Percentiles rank a stretch among this genome's conserved stretches.
phyloP scores from a whole-genome alignment of 352 stramenopile species.

The Phytophthora tubulina region DNA sequence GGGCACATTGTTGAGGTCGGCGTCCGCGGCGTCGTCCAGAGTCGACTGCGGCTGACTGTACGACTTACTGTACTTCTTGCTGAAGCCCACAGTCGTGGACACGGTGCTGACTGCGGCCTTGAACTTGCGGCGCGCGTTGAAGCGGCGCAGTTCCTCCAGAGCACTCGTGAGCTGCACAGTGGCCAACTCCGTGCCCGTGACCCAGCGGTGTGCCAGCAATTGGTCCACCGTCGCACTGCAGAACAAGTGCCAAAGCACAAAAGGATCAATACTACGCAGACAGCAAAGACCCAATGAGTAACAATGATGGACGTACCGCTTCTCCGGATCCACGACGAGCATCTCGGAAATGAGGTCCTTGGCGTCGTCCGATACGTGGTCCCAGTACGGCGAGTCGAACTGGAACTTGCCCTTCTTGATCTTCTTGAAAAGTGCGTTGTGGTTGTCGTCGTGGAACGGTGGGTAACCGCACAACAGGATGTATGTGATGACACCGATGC shows the following conservation, averaged over 20 bases:
- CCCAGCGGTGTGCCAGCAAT: conserved; percentile 92
- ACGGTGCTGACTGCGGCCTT: conserved; percentile 93
- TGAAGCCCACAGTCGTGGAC: conserved; percentile 72
- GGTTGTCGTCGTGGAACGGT: conserved; percentile 94
- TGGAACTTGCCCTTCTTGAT: conserved; percentile 95
- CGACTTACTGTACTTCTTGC: conserved; percentile 80
- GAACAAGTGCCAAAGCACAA: conserved; percentile 13
- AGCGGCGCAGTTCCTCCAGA: conserved; percentile 92
- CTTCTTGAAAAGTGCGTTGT: conserved; percentile 94
- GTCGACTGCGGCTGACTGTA: conserved; percentile 52
- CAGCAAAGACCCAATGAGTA: neutral
- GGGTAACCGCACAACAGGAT: conserved; percentile 89
- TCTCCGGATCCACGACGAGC: conserved; percentile 91
- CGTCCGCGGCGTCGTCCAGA: conserved; percentile 26
- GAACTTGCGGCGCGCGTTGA: conserved; percentile 96
- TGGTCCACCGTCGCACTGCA: conserved; percentile 82
- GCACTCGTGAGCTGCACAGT: conserved; percentile 93
- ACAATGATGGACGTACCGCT: conserved; percentile 61
- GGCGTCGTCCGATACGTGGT: conserved; percentile 92
- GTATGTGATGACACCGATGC: conserved; percentile 92
- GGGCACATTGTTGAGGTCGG: conserved; percentile 20
- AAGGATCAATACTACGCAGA: conserved; percentile 1
- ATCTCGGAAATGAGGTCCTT: conserved; percentile 96
- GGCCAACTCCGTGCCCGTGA: conserved; percentile 82
- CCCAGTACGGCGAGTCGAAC: conserved; percentile 97